Evolutionary conservation across 2,329 filamentous ascomycete species (phyloP), one percentile per base, ranked within the genome.

Genomic region (Coleophoma cylindrospora): DNA sequence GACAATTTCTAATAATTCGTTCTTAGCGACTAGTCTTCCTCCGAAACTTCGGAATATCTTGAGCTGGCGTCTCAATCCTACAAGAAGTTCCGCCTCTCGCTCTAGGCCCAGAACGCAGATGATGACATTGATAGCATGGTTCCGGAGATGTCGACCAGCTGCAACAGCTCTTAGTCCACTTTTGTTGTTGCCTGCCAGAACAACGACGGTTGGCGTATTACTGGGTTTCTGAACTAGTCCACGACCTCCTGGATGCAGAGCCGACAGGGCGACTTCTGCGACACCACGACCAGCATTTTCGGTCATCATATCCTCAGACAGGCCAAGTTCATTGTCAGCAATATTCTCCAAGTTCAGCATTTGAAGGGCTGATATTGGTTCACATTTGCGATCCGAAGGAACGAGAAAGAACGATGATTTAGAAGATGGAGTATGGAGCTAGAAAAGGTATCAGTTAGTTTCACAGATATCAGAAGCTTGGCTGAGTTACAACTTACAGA

Each of bases 161-260:
- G 90, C 88, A 48, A 97, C 77, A 3, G 91, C 90, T 51, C 92
- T 80, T 36, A 89, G 85, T 37, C 92, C 91, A 1, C 86, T 91
- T 57, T 90, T 90, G 68, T 96, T 92, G 67, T 96, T 97, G n/a
- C 94, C 92, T 0, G 89, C 91, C n/a, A 97, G 76, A 7, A 97
- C 81, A 19, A 95, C 83, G n/a, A 65, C 60, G 13, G 58, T 64
- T n/a, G 59, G 53, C 9, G 64, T 48, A 70, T 45, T 73, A 69
- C 46, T 70, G 65, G 13, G 70, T 64, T 64, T 64, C 50, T 61
- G 55, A 7, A 52, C 61, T 74, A 49, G 64, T 56, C 27, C 69
- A 47, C 55, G 50, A 33, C 44, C 61, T 36, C 53, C 67, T 43
- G 61, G 65, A 65, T 76, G 75, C 43, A 95, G 72, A 11, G 89